Evolutionary conservation across 2,329 filamentous ascomycete genomes (phyloP), one percentile per base, ranked within the genome.

Genomic region (Salinomyces thailandicus): DNA sequence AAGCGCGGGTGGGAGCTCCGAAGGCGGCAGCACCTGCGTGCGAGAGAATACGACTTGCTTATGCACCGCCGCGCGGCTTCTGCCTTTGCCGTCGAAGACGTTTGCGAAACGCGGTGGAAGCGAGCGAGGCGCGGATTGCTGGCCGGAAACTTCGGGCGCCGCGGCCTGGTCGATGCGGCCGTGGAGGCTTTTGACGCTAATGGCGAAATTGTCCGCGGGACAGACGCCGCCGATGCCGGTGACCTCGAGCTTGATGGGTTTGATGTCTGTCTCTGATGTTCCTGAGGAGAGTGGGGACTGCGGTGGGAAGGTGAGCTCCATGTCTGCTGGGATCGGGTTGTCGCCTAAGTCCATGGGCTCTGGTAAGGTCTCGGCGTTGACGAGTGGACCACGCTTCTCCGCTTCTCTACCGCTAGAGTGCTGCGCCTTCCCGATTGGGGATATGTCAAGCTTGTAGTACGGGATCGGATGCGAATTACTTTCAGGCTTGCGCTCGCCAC

Each of bases 31-130:
- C 68, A 89, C 34, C 63, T 89, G 33, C 68, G 80, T 39, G 72
- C 89, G 43, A 63, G 81, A 39, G 67, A 85, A 46, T 62, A 80
- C 28, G 67, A 79, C 52, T 68, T 87, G 15, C 63, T 93, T 15
- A 59, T 72, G 38, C 77, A 94, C 65, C 73, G 34, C 40, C 14
- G 15, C 36, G 19, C 31, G 49, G 30, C 31, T 39, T 31, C 9
- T 41, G 34, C 15, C 39, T 12, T 30, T 39, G 2, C 26, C 14
- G n/a, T 37, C 28, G n/a, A 67, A 45, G 12, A 60, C 52, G 1
- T 54, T 49, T 3, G 54, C 53, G 7, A 67, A 59, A 19, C 49
- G 54, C 14, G 41, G 30, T 1, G 52, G 50, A 0, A 53, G 11
- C 13, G 31, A 32, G 50, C 50, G 27, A 48, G 47, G 31, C 53